A percentile compares a stretch with the other conserved stretches of the same genome.
Conservation (phyloP, 176 grass and related monocot species). For the Triticum timopheevii region DNA sequence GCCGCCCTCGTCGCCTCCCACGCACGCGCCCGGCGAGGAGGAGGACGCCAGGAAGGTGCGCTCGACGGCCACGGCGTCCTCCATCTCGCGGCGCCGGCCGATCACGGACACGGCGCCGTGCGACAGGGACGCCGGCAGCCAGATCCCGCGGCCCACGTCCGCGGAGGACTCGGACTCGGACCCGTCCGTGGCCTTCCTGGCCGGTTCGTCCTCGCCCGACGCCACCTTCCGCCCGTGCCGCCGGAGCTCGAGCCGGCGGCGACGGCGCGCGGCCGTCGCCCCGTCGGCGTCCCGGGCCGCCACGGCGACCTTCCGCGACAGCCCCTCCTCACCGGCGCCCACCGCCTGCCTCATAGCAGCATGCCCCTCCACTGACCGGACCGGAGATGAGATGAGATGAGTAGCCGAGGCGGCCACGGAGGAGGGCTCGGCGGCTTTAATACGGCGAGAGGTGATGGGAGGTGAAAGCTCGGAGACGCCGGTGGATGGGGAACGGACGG, state of each 20-base stretch:
- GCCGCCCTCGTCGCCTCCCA: background rate
- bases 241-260: constrained; percentile 27
- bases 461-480: background rate
- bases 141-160: background rate
- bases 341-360: constrained; percentile 11
- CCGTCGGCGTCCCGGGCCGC: background rate
- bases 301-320: background rate
- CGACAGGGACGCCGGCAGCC: constrained; percentile 19
- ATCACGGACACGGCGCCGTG: constrained; percentile 48
- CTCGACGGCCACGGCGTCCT: constrained; percentile 52
- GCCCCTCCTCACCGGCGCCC: background rate
- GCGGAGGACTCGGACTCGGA: background rate
- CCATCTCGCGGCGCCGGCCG: constrained; percentile 51
- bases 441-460: background rate
- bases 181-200: background rate
- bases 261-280: background rate
- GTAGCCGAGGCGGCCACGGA: background rate
- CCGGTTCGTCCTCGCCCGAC: background rate
- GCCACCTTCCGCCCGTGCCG: background rate
- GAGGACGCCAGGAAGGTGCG: constrained; percentile 27
- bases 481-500: background rate
- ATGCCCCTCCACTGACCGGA: background rate
- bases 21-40: background rate
- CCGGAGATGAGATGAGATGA: background rate
- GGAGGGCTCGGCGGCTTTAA: constrained; percentile 16